Conservation (phyloP, 2,329 filamentous ascomycete species). For the Botrytis pseudocinerea region DNA sequence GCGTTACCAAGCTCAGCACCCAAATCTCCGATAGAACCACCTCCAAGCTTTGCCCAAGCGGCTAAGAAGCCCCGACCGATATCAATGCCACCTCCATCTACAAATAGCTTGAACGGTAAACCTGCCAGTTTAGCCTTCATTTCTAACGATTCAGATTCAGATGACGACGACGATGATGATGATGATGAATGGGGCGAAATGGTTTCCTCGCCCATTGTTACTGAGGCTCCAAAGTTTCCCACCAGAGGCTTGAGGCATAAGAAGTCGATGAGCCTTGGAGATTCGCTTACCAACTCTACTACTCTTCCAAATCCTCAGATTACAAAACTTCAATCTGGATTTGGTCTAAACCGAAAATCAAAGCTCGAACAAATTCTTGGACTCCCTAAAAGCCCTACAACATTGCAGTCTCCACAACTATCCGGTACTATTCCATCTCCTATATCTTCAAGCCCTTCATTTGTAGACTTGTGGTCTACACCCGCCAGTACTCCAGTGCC, state of each 20-base stretch:
- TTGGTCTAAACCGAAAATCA: slow-evolving; percentile 20
- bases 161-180: slow-evolving; percentile 28
- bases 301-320: slow-evolving; percentile 22
- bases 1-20: not conserved
- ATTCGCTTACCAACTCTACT: not conserved
- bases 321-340: slow-evolving; percentile 13
- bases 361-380: not conserved
- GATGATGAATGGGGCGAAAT: slow-evolving; percentile 45
- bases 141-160: not conserved
- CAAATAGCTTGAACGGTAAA: slow-evolving; percentile 3
- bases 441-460: not conserved
- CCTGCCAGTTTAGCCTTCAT: not conserved
- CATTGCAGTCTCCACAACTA: not conserved
- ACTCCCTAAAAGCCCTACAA: not conserved
- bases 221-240: slow-evolving; percentile 24
- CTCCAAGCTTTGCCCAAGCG: slow-evolving; percentile 5
- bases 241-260: slow-evolving; percentile 28
- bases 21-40: not conserved
- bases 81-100: slow-evolving; percentile 12
- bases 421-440: not conserved
- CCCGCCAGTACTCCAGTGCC: not conserved
- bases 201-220: slow-evolving; percentile 40
- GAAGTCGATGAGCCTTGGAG: slow-evolving; percentile 32
- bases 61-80: slow-evolving; percentile 12
- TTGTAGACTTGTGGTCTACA: not conserved